Evolutionary conservation across 441 rosid species (phyloP).

Genomic region (Populus hybrid): DNA sequence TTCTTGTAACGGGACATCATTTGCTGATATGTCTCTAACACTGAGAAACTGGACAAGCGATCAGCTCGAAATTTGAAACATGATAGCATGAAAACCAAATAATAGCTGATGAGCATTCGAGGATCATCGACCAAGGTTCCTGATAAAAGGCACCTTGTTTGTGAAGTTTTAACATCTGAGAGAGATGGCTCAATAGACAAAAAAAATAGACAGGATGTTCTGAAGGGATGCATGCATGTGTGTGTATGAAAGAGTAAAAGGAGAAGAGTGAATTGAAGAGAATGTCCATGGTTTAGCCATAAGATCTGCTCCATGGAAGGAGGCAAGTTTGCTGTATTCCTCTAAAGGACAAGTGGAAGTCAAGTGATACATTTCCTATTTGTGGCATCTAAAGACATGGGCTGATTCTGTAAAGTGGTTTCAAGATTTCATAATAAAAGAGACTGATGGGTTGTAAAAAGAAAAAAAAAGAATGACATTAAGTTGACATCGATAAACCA

Average conservation of each 20-base stretch:
- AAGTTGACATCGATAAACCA: neutral
- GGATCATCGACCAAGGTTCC: conserved; percentile 90
- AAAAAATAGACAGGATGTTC: neutral
- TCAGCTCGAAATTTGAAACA: conserved; percentile 92
- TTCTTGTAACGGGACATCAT: conserved; percentile 76
- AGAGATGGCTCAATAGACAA: neutral
- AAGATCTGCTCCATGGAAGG: neutral
- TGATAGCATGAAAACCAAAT: conserved; percentile 70
- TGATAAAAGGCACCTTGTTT: conserved; percentile 35
- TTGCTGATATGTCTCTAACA: conserved; percentile 62
- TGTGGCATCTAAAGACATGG: neutral
- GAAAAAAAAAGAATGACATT: neutral
- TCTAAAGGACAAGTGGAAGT: neutral
- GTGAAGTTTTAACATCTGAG: neutral
- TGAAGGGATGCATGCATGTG: neutral
- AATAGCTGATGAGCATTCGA: conserved; percentile 80
- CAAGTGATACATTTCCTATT: neutral
- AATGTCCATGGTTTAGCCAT: neutral
- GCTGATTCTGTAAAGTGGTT: neutral
- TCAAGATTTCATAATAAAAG: neutral
- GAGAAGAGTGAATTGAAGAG: neutral
- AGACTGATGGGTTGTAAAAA: neutral
- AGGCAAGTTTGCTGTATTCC: neutral
- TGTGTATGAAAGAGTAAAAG: neutral
- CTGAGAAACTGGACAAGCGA: conserved; percentile 61